Evolutionary conservation across 805 yeast genomes (phyloP).

Genomic region (Zygosaccharomyces kombuchaensis): DNA sequence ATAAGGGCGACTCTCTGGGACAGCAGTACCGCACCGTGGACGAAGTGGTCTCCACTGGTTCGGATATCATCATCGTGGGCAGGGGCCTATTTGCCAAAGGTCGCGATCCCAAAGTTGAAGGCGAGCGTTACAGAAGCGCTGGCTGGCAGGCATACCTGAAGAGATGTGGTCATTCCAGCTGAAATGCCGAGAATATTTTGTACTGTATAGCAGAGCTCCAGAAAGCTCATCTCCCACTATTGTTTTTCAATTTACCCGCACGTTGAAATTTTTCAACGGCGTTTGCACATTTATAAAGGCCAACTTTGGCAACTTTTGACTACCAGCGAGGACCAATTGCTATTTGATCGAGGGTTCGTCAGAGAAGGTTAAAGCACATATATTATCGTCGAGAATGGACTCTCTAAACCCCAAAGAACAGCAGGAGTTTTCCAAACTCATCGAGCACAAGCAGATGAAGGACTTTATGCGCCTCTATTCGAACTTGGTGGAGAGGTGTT

Average conservation of each 20-base stretch:
- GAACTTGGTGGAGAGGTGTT: conserved; percentile 92
- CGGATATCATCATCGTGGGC: conserved; percentile 96
- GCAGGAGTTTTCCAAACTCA: conserved; percentile 91
- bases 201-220: neutral
- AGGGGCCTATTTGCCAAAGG: conserved; percentile 94
- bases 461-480: conserved; percentile 98
- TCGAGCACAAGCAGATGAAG: conserved; percentile 97
- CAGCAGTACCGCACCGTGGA: conserved; percentile 94
- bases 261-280: conserved; percentile 4
- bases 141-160: conserved; percentile 89
- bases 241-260: conserved; percentile 1
- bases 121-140: conserved; percentile 82
- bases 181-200: neutral
- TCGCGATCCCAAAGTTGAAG: conserved; percentile 84
- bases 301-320: conserved; percentile 1
- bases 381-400: conserved; percentile 57
- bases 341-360: neutral
- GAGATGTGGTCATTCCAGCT: conserved; percentile 22
- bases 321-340: neutral
- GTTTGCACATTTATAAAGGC: conserved; percentile 5
- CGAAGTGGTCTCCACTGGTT: conserved; percentile 78
- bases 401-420: conserved; percentile 93
- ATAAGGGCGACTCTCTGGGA: conserved; percentile 91
- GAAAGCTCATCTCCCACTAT: neutral
- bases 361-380: neutral